Base-by-base conservation (phyloP, 2,329 filamentous ascomycete species). In the Grosmannia penicillata region DNA sequence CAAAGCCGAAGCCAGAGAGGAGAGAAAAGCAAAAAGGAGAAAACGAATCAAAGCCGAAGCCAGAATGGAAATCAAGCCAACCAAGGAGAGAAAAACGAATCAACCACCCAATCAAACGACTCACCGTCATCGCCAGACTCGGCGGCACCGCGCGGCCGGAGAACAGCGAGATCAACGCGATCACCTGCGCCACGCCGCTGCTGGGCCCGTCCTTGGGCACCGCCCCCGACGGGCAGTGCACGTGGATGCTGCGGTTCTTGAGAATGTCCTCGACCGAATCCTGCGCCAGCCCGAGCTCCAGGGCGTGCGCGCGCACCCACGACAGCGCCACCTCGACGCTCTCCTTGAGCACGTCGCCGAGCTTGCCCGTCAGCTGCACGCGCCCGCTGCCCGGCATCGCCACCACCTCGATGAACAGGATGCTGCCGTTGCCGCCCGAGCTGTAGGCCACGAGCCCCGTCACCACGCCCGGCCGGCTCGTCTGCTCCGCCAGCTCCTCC, bases 251-350 rank as follows among this genome's bases (percentile, higher is more conserved):
- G 45, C 91, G 78, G 51, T 82, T 80, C 64, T 91, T 89, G 86
- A 96, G 95, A 53, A 98, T 87, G 56, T 98, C 89, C 48, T 89
- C 82, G 39, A 75, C 75, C 8, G 82, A 80, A 45, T 86, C 78
- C 40, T 78, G 68, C 4, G 84, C 86, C 29, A 98, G 66, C 9
- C 86, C 86, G 11, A 98, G 69, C 53, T 93, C 84, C 52, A 81
- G 95, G 3, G 89, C 87, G 56, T 98, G 89, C 4, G 85, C 83
- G 59, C 95, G 95, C 37, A 98, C 91, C 91, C 91, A 98, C 14
- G 81, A 89, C 25, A 96, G 69, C 10, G 91, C 91, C 17, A 98
- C 91, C 58, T 96, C 89, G 30, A 96, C 91, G 45, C 80, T 89
- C 60, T 98, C 91, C 60, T 96, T 96, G 42, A 98, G 75, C 23